Percentiles rank a stretch among this genome's conserved stretches.
Conservation (phyloP, 176 grass and related monocot species). For the Oryza australiensis region DNA sequence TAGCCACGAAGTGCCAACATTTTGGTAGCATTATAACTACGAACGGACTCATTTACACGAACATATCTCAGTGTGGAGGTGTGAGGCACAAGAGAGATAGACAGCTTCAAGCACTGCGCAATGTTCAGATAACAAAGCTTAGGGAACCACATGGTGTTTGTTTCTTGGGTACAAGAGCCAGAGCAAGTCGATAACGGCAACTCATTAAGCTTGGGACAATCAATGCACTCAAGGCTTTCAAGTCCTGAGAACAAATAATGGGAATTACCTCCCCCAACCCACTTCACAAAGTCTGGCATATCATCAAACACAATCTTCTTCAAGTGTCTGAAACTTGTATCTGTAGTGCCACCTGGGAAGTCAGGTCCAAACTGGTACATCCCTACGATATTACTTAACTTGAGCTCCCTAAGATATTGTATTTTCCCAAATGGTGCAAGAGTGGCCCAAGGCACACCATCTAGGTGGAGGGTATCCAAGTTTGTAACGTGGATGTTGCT, state of each 20-base stretch:
- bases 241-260: background rate
- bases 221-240: accelerated
- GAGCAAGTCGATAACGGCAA: background rate
- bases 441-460: no score
- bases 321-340: background rate
- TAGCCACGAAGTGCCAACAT: no score
- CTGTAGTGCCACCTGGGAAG: no score
- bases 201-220: background rate
- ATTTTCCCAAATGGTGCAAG: no score
- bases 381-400: no score
- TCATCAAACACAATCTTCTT: background rate
- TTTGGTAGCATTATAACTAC: no score
- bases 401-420: no score
- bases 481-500: no score
- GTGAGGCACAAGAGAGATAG: background rate
- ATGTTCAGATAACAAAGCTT: no score
- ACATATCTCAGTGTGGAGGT: background rate
- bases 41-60: background rate
- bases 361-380: no score
- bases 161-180: no score
- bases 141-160: background rate
- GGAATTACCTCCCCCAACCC: background rate
- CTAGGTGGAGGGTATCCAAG: no score
- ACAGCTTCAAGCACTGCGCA: background rate
- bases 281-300: conserved; percentile 16